Evolutionary conservation across 345 rosid genomes (phyloP).

Genomic region (Litchi chinensis): DNA sequence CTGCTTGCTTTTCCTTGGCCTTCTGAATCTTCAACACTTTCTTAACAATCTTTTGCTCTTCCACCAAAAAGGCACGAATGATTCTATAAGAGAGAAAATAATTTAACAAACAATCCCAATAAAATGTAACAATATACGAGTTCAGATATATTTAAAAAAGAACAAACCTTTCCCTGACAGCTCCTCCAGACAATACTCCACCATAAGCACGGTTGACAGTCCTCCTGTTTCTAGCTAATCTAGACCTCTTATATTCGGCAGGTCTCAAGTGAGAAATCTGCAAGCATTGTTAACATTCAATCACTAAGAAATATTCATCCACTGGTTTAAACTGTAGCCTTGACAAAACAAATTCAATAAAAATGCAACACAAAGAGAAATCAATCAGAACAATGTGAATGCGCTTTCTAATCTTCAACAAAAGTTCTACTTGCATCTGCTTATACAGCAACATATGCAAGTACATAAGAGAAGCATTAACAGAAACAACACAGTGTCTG

Average conservation of each 20-base stretch:
- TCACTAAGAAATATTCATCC: background rate
- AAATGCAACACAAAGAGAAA: background rate
- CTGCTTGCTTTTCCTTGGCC: slow-evolving; percentile 66
- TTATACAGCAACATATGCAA: background rate
- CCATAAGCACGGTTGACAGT: slow-evolving; percentile 93
- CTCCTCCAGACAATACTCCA: slow-evolving; percentile 79
- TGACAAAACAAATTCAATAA: background rate
- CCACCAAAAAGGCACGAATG: slow-evolving; percentile 75
- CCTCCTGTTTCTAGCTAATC: slow-evolving; percentile 72
- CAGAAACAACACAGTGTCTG: background rate
- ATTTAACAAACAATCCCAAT: background rate
- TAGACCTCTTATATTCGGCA: slow-evolving; percentile 80
- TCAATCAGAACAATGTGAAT: background rate
- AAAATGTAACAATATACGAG: background rate
- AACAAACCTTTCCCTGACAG: slow-evolving; percentile 82
- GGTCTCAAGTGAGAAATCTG: slow-evolving; percentile 95
- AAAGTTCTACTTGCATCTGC: background rate
- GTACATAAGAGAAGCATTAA: background rate
- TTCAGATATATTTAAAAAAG: background rate
- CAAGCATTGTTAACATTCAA: background rate
- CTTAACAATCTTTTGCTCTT: slow-evolving; percentile 87
- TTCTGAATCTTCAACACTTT: slow-evolving; percentile 77
- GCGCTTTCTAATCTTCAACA: background rate
- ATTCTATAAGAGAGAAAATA: slow-evolving; percentile 40
- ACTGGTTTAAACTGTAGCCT: background rate